phyloP scores from a whole-genome alignment of 1,139 yeast species.

The Magnusiomyces fungicola region DNA sequence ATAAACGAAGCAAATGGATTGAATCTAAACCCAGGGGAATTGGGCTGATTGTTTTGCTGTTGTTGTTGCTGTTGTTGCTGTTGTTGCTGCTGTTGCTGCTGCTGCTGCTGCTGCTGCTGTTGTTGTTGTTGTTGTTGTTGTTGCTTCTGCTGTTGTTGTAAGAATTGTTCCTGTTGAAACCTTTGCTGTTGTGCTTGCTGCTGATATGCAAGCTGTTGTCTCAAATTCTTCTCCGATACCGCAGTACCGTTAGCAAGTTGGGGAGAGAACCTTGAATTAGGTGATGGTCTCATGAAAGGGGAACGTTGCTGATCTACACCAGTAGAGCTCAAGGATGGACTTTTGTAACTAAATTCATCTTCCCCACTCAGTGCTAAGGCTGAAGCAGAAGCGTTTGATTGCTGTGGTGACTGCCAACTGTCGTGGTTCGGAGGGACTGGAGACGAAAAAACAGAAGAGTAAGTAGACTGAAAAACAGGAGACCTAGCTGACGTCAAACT shows the following conservation, averaged over 20 bases:
- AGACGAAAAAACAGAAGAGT: constrained; percentile 12
- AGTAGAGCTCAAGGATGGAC: constrained; percentile 8
- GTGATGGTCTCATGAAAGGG: constrained; percentile 5
- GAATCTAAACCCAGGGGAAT: constrained; percentile 1
- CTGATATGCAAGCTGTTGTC: constrained; percentile 16
- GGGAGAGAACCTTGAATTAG: constrained; percentile 11
- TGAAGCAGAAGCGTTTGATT: constrained; percentile 5
- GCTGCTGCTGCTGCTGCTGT: background rate
- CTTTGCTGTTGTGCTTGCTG: constrained; percentile 7
- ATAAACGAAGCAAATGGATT: background rate
- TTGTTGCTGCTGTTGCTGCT: background rate
- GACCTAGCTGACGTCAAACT: constrained; percentile 3
- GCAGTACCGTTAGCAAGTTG: background rate
- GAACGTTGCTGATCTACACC: constrained; percentile 5
- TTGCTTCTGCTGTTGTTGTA: constrained; percentile 2
- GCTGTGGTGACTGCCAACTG: constrained; percentile 9
- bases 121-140: background rate
- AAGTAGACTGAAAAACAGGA: constrained; percentile 6
- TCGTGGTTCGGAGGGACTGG: too few species aligned
- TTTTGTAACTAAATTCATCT: constrained; percentile 7
- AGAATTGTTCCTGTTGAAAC: background rate
- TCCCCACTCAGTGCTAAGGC: too few species aligned
- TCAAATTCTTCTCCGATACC: constrained; percentile 8
- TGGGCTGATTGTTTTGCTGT: too few species aligned
- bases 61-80: background rate